Conservation (phyloP, 1,284 basidiomycete genomes). For the Microbotryum silenes-acaulis region DNA sequence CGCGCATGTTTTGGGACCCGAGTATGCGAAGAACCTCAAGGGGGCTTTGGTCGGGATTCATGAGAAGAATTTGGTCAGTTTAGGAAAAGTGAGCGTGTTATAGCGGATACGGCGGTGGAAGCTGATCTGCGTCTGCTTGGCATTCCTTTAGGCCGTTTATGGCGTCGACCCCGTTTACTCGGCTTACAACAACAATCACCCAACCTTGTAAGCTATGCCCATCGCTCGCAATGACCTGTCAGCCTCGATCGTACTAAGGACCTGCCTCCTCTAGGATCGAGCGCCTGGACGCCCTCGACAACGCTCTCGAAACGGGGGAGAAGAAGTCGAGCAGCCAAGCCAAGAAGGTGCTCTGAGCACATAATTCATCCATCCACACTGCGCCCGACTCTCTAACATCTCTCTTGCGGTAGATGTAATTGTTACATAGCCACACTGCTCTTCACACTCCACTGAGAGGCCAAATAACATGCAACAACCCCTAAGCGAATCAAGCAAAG, state of each 20-base stretch:
- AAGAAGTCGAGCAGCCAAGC: conserved; percentile 8
- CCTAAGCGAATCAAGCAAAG: background rate
- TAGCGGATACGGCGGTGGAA: background rate
- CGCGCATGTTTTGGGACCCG: conserved; percentile 57
- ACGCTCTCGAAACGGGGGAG: conserved; percentile 12
- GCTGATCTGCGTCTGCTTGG: background rate
- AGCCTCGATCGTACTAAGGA: too few relatives aligned
- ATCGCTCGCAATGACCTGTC: too few relatives aligned
- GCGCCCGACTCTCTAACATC: too few relatives aligned
- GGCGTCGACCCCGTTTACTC: conserved; percentile 57
- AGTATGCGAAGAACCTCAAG: conserved; percentile 60
- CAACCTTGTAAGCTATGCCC: conserved; percentile 51
- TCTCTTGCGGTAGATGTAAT: too few relatives aligned
- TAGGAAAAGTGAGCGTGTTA: background rate
- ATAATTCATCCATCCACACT: too few relatives aligned
- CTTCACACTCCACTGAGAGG: too few relatives aligned
- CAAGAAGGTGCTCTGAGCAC: background rate
- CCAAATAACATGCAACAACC: too few relatives aligned
- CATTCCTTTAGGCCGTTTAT: conserved; percentile 10
- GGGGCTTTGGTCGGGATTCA: conserved; percentile 72
- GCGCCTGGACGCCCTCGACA: conserved; percentile 68
- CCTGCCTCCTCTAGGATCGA: conserved; percentile 48
- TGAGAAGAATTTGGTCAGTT: conserved; percentile 73
- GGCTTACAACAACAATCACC: conserved; percentile 86
- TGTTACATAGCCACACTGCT: too few relatives aligned